Percentiles rank a stretch among this genome's conserved stretches.
phyloP scores from a whole-genome alignment of 2,329 filamentous ascomycete genomes.

The Elsinoe ampelina region DNA sequence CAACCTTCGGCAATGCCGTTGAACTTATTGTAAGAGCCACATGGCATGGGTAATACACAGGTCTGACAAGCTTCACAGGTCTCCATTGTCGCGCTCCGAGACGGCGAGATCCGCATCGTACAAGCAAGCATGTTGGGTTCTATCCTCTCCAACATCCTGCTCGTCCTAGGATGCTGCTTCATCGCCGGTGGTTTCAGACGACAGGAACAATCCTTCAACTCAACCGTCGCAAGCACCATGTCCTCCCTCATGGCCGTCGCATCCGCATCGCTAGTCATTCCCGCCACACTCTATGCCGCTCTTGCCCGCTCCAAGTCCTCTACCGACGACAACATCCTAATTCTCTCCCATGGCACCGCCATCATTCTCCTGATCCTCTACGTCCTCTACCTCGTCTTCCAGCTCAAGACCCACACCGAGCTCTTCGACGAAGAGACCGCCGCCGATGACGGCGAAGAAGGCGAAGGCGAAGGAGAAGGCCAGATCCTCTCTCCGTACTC shows the following conservation, averaged over 20 bases:
- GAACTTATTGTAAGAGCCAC: slow-evolving; percentile 37
- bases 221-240: slow-evolving; percentile 70
- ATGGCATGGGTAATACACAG: too few relatives aligned
- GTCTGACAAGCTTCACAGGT: slow-evolving; percentile 47
- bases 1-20: slow-evolving; percentile 64
- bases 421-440: slow-evolving; percentile 37
- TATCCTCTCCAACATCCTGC: slow-evolving; percentile 85
- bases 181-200: slow-evolving; percentile 39
- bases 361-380: slow-evolving; percentile 46
- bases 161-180: slow-evolving; percentile 54
- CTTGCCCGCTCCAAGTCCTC: slow-evolving; percentile 31
- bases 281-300: slow-evolving; percentile 43
- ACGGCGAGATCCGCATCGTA: slow-evolving; percentile 88
- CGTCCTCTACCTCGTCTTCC: slow-evolving; percentile 46
- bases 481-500: slow-evolving; percentile 38
- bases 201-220: slow-evolving; percentile 51
- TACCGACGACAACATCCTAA: slow-evolving; percentile 37
- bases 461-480: slow-evolving; percentile 20
- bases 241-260: slow-evolving; percentile 51
- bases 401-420: slow-evolving; percentile 41
- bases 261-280: slow-evolving; percentile 45
- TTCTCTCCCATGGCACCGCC: slow-evolving; percentile 45
- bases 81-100: slow-evolving; percentile 78
- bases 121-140: slow-evolving; percentile 95
- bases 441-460: slow-evolving; percentile 20